Evolutionary conservation across 768 basidiomycete species (phyloP), one percentile per base, ranked within the genome.

Genomic region (Tricholoma furcatifolium): DNA sequence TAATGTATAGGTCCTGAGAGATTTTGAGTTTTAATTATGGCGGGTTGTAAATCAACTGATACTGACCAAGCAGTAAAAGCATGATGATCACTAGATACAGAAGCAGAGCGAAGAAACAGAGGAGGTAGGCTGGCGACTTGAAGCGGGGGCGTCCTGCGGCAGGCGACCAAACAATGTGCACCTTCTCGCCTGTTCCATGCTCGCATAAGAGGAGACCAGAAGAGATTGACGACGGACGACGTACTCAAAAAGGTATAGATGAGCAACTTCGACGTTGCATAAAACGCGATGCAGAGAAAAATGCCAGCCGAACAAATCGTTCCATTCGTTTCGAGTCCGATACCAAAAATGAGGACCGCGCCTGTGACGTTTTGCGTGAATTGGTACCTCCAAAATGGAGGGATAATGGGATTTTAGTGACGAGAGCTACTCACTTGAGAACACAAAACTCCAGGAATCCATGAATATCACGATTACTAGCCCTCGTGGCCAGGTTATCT

Each of bases 161-260:
- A 3, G 70, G 65, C 14, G 68, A 66, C 78, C 78, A 78, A 3
- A 79, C 75, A 42, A 78, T 68, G 54, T 77, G 71, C 18, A 78
- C 74, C 39, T 74, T 74, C 58, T 79, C 77, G 18, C 73, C 76
- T 78, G 52, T 8, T 17, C 18, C 31, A 36, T 4, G 39, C 34
- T 51, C 27, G 2, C 7, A 27, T 27, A 7, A 27, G 27, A 27
- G 7, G 27, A 5, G 17, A 43, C 2, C 7, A 43, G 20, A 4
- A 27, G 30, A 8, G 15, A 14, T 4, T 39, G 20, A 23, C 14
- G 6, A 34, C 23, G 44, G 6, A 34, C 23, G 44, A 43, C 34
- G 15, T n/a, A 40, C 50, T 45, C 20, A 21, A 47, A 57, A 79
- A 81, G 5, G 70, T 63, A 56, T 80, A 82, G 6, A 80, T 74